Evolutionary conservation across 768 basidiomycete species (phyloP).

Genomic region (Auriscalpium microsporum): DNA sequence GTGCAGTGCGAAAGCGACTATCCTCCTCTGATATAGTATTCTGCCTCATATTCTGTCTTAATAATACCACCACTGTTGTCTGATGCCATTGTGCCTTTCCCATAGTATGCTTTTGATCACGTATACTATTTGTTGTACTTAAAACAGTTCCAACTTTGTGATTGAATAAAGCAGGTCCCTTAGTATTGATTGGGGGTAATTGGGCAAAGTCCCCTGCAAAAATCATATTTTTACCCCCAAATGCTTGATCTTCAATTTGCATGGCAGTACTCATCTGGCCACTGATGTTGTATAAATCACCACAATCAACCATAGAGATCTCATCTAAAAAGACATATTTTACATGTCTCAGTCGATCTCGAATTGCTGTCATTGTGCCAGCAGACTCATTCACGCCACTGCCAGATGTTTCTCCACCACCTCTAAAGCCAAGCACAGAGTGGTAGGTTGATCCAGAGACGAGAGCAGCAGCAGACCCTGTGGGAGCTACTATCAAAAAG

Average conservation of each 20-base stretch:
- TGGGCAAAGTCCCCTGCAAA: constrained; percentile 42
- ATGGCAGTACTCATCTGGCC: constrained; percentile 15
- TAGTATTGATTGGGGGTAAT: constrained; percentile 24
- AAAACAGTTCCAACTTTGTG: background rate
- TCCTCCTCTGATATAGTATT: constrained; percentile 16
- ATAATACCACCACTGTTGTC: constrained; percentile 14
- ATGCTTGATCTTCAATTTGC: constrained; percentile 16
- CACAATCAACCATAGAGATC: constrained; percentile 33
- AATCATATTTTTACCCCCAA: constrained; percentile 35
- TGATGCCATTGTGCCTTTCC: constrained; percentile 15
- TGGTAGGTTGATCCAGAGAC: constrained; percentile 20
- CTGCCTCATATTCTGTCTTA: constrained; percentile 16
- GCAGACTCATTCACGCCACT: background rate
- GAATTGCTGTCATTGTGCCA: background rate
- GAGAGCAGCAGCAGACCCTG: constrained; percentile 11
- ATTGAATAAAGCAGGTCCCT: constrained; percentile 16
- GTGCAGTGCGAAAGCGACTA: constrained; percentile 19
- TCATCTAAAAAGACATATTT: constrained; percentile 37
- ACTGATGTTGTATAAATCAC: constrained; percentile 20
- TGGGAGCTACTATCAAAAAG: constrained; percentile 14
- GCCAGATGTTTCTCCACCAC: background rate
- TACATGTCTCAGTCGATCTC: constrained; percentile 17
- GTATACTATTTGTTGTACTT: background rate
- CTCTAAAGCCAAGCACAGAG: constrained; percentile 5
- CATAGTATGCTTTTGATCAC: constrained; percentile 4